Base-by-base conservation (phyloP, 1,284 basidiomycete species). In the Cryptococcus jaspeensis region DNA sequence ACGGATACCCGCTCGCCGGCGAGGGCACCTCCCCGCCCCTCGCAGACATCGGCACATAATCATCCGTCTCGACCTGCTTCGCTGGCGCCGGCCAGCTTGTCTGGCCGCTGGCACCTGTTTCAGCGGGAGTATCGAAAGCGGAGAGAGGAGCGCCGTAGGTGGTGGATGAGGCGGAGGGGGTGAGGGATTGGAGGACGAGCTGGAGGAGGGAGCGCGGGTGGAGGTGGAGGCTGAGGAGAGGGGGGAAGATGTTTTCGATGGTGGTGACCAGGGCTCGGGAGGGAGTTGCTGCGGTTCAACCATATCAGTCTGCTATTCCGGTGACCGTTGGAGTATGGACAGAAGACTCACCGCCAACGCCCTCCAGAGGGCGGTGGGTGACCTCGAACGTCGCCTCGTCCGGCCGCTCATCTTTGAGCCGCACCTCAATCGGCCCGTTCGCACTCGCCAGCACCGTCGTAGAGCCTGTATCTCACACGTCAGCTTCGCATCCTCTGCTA, bases 181-280 rank as follows among this genome's bases (percentile, higher is more conserved):
- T 85, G 25, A 80, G 65, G 16, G 77, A 77, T 70, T 83, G 87
- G 52, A 85, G 83, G 18, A 86, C 85, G 47, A 83, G 71, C 63
- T 89, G 89, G 42, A 90, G 76, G 60, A 85, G 75, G 11, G 82
- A 79, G 53, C 82, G 74, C 18, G 82, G 82, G 71, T 81, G 71
- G 60, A 80, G 69, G 61, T 78, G 64, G 18, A 82, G 73, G 36
- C 76, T 64, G 41, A 83, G 72, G 7, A 82, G 70, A 4, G 77
- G 73, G 4, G 65, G 55, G 52, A 79, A 71, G 40, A 79, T 67
- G 13, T 62, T 65, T 36, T 60, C 41, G 22, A 80, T 63, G 3
- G 69, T 64, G 3, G 69, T 58, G 37, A 75, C 71, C n/a, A 78
- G 56, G 0, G 79, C 66, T 62, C 77, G 73, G 5, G 73, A 71